Conservation (phyloP, 768 basidiomycete species). For the Lactifluus pinguis region DNA sequence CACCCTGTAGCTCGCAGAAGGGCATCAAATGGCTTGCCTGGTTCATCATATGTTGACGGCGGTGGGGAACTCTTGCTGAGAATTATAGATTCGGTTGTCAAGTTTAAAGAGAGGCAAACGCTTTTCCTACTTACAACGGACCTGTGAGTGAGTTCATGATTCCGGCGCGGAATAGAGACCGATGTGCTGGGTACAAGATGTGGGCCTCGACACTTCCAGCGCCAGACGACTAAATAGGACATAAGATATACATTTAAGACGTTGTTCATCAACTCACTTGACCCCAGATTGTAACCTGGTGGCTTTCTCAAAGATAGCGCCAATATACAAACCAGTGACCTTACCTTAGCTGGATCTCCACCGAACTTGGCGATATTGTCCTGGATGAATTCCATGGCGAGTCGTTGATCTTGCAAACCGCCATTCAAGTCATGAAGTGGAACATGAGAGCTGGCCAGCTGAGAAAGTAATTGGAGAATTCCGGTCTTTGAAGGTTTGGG, state of each 20-base stretch:
- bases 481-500: neutral
- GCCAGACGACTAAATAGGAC: slow-evolving; percentile 35
- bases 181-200: slow-evolving; percentile 30
- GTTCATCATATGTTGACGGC: slow-evolving; percentile 40
- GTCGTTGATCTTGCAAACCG: slow-evolving; percentile 41
- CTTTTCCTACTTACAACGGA: slow-evolving; percentile 34
- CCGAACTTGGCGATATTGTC: slow-evolving; percentile 46
- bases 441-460: slow-evolving; percentile 39
- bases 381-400: slow-evolving; percentile 49
- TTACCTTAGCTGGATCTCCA: slow-evolving; percentile 39
- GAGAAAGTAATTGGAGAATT: neutral
- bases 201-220: slow-evolving; percentile 41
- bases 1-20: slow-evolving; percentile 41
- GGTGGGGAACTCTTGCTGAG: slow-evolving; percentile 43
- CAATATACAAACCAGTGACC: neutral
- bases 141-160: slow-evolving; percentile 44
- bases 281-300: slow-evolving; percentile 45
- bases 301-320: neutral
- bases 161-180: slow-evolving; percentile 38
- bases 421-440: slow-evolving; percentile 33
- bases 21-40: slow-evolving; percentile 42
- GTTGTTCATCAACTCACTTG: slow-evolving; percentile 26
- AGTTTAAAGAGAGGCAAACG: neutral
- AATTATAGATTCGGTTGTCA: neutral
- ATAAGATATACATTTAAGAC: neutral